A percentile compares a stretch with the other conserved stretches of the same genome.
Evolutionary conservation across 106 monocot species (phyloP).

Genomic region (Allium sativum): DNA sequence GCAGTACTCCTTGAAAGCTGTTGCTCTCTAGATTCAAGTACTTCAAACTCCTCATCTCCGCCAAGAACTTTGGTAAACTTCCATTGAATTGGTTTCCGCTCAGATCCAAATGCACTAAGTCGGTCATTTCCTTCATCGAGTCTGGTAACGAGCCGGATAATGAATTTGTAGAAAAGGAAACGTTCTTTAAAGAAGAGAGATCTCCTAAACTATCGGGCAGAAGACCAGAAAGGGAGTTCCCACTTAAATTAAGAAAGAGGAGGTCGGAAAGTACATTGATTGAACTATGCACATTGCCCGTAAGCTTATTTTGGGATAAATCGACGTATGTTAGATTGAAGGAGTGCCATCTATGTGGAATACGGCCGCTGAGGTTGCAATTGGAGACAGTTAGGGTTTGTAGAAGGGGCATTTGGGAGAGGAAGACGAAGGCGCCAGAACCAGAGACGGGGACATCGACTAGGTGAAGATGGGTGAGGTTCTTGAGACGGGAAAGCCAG

Average conservation of each 20-base stretch:
- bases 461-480: slow-evolving; percentile 64
- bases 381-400: slow-evolving; percentile 39
- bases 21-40: slow-evolving; percentile 64
- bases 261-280: slow-evolving; percentile 11
- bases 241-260: slow-evolving; percentile 1
- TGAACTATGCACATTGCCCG: slow-evolving; percentile 9
- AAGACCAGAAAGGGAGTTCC: slow-evolving; percentile 3
- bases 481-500: slow-evolving; percentile 48
- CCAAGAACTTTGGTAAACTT: slow-evolving; percentile 45
- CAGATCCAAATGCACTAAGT: slow-evolving; percentile 60
- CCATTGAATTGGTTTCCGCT: slow-evolving; percentile 78
- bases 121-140: slow-evolving; percentile 32
- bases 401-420: slow-evolving; percentile 58
- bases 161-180: slow-evolving; percentile 39
- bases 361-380: slow-evolving; percentile 50
- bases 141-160: slow-evolving; percentile 59
- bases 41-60: slow-evolving; percentile 41
- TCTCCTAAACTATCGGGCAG: slow-evolving; percentile 58
- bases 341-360: slow-evolving; percentile 75
- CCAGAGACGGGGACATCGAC: slow-evolving; percentile 38
- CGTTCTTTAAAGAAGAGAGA: slow-evolving; percentile 32
- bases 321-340: slow-evolving; percentile 42
- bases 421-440: slow-evolving; percentile 30
- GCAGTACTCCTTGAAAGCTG: slow-evolving; percentile 64
- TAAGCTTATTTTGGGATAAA: slow-evolving; percentile 4